Conservation (phyloP, 257 asterid species). For the Capsicum baccatum region DNA sequence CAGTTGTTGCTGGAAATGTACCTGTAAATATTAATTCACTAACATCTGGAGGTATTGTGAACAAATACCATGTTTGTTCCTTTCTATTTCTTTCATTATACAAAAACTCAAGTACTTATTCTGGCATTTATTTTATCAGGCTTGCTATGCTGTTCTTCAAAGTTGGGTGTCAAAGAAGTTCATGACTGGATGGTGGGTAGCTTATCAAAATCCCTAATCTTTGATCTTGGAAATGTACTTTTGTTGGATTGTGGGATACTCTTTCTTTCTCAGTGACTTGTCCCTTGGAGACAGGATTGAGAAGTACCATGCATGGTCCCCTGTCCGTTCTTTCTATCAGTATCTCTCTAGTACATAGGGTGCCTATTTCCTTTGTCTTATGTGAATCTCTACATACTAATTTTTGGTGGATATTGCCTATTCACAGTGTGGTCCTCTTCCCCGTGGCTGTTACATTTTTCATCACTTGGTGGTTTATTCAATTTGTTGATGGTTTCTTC, state of each 20-base stretch:
- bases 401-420: slow-evolving; percentile 28
- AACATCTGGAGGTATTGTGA: background rate
- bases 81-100: background rate
- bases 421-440: slow-evolving; percentile 87
- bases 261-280: slow-evolving; percentile 20
- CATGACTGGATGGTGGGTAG: slow-evolving; percentile 95
- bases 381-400: slow-evolving; percentile 4
- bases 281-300: slow-evolving; percentile 27
- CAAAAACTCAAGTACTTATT: slow-evolving; percentile 28
- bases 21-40: slow-evolving; percentile 7
- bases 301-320: slow-evolving; percentile 29
- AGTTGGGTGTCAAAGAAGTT: slow-evolving; percentile 99
- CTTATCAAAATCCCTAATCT: slow-evolving; percentile 29
- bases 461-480: slow-evolving; percentile 96
- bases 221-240: slow-evolving; percentile 2
- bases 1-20: slow-evolving; percentile 4
- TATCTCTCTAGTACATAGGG: slow-evolving; percentile 4
- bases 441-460: slow-evolving; percentile 98
- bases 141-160: slow-evolving; percentile 96
- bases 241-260: background rate
- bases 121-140: slow-evolving; percentile 56
- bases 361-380: slow-evolving; percentile 19
- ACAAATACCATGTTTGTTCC: slow-evolving; percentile 9
- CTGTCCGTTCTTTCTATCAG: background rate
- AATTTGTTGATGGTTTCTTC: slow-evolving; percentile 97